Evolutionary conservation across 208 protist species (phyloP).

Genomic region (Acanthamoeba healyi): DNA sequence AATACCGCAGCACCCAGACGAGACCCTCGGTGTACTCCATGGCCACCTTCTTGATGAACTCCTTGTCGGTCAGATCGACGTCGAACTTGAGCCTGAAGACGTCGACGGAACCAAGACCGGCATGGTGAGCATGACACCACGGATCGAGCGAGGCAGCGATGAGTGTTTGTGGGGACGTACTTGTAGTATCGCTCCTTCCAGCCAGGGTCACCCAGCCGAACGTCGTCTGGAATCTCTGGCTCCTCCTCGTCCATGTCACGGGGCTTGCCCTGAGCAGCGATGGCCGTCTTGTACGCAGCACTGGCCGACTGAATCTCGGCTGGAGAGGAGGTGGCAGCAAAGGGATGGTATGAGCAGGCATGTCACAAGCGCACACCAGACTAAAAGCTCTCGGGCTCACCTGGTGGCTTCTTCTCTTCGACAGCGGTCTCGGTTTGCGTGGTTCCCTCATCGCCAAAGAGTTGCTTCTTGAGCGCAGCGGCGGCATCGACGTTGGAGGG

Average conservation of each 20-base stretch:
- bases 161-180: too few relatives aligned
- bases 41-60: slow-evolving; percentile 86
- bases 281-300: background rate
- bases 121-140: background rate
- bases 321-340: too few relatives aligned
- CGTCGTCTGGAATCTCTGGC: slow-evolving; percentile 68
- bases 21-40: slow-evolving; percentile 97
- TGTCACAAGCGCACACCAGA: too few relatives aligned
- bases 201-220: slow-evolving; percentile 88
- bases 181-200: slow-evolving; percentile 94
- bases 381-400: too few relatives aligned
- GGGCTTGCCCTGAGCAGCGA: background rate
- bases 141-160: too few relatives aligned
- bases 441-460: background rate
- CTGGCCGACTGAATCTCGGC: slow-evolving; percentile 4
- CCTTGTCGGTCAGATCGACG: slow-evolving; percentile 5
- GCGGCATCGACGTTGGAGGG: background rate
- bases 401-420: too few relatives aligned
- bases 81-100: slow-evolving; percentile 15
- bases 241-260: slow-evolving; percentile 22
- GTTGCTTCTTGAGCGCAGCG: background rate
- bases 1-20: slow-evolving; percentile 99
- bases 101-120: background rate
- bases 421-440: too few relatives aligned
- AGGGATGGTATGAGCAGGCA: too few relatives aligned